Base-by-base conservation (phyloP, 441 rosid species). In the Euphorbia neoarborescens region DNA sequence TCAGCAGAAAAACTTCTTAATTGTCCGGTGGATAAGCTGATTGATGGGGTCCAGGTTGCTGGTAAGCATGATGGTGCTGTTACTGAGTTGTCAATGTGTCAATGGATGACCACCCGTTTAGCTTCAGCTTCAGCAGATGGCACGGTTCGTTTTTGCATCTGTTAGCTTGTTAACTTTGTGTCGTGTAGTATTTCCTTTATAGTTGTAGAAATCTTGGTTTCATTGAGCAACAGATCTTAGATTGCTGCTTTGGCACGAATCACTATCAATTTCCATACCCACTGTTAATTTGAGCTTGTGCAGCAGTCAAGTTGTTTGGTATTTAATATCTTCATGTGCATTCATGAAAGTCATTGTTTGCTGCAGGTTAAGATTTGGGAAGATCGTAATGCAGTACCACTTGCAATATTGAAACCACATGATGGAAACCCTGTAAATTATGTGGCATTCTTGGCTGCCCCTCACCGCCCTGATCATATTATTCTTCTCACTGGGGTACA, bases 331-430 rank as follows among this genome's bases (percentile, higher is more conserved):
- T 30, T 59, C 54, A 42, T 66, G 7, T 56, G 57, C 72, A 27
- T 32, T 80, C 22, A 48, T 38, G 54, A 71, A 25, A 27, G 15
- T 76, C 4, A 56, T 35, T 27, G 44, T 85, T 83, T 80, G 73
- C 84, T 86, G 74, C 86, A 94, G 99, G 83, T 94, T 60, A 92
- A 90, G 83, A 88, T 94, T 73, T 94, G 99, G 99, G 94, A 92
- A 78, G 94, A 90, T 63, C 85, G 82, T 51, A 94, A 85, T 80
- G 78, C 83, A 34, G 81, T 72, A 38, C 96, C 97, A 59, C 88
- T 88, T 79, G 81, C 84, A 64, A 79, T 85, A 44, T 80, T 94
- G 76, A 90, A 87, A 80, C 96, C 98, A 59, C 90, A 94, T 80
- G 89, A 87, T 71, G 96, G 96, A 59, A 84, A 85, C 65, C 90